Evolutionary conservation across 192 early-diverging fungal genomes (phyloP).

Genomic region (Thamnidium elegans): DNA sequence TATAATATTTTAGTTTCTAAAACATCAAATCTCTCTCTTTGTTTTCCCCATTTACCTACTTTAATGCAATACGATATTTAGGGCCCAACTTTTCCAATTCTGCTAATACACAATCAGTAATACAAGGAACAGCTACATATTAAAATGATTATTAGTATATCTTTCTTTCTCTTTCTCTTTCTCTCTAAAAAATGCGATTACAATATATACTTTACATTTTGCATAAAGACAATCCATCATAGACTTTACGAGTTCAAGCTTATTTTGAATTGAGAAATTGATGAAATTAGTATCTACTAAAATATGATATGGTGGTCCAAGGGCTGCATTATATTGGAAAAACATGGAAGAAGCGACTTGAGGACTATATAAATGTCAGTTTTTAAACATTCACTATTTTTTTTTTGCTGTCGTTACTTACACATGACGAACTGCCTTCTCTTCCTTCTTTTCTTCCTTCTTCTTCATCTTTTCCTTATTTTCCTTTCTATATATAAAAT

Average conservation of each 20-base stretch:
- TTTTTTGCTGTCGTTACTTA: conserved; percentile 37
- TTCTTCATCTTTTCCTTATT: conserved; percentile 66
- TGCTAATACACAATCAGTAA: conserved; percentile 98
- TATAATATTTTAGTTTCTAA: not conserved
- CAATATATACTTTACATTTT: conserved; percentile 60
- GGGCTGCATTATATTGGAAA: conserved; percentile 94
- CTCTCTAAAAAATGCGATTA: not conserved
- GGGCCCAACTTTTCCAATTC: conserved; percentile 98
- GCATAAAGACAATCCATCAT: conserved; percentile 99
- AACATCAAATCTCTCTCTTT: not conserved
- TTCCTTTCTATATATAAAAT: conserved; percentile 39
- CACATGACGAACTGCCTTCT: conserved; percentile 71
- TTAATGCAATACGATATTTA: conserved; percentile 92
- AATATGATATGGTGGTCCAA: conserved; percentile 95
- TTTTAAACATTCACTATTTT: not conserved
- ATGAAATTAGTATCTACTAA: conserved; percentile 99
- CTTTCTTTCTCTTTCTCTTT: not conserved
- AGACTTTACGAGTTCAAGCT: conserved; percentile 90
- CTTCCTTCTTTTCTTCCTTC: conserved; percentile 66
- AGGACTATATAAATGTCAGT: conserved; percentile 43
- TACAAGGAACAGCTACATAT: conserved; percentile 77
- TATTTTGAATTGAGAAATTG: conserved; percentile 99
- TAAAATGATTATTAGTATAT: not conserved
- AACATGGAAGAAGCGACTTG: conserved; percentile 93
- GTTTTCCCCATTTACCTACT: conserved; percentile 36